Evolutionary conservation across 768 basidiomycete genomes (phyloP).

Genomic region (Russula ochroleuca): DNA sequence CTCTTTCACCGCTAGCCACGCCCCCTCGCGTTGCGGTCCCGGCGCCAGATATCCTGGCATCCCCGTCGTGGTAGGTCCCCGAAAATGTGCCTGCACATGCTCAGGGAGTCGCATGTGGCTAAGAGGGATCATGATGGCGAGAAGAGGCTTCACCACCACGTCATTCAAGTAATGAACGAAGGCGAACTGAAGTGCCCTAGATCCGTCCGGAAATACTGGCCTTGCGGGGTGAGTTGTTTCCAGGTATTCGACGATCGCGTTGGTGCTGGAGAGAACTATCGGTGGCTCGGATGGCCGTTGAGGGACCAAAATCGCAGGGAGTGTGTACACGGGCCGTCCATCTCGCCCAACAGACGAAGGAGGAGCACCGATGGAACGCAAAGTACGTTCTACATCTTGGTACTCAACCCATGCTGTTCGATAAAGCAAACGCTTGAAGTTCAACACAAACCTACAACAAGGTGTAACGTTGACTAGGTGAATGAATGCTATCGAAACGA

Average conservation of each 20-base stretch:
- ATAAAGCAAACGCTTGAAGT: constrained; percentile 69
- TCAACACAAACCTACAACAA: constrained; percentile 57
- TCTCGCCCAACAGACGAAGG: constrained; percentile 52
- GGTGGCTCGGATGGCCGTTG: constrained; percentile 44
- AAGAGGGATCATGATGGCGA: constrained; percentile 66
- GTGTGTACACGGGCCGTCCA: constrained; percentile 58
- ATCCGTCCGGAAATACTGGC: constrained; percentile 65
- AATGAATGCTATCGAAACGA: neutral
- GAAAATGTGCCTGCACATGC: constrained; percentile 51
- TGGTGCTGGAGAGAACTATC: constrained; percentile 53
- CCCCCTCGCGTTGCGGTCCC: constrained; percentile 54
- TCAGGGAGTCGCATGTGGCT: constrained; percentile 58
- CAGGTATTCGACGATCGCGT: constrained; percentile 67
- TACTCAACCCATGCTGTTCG: constrained; percentile 69
- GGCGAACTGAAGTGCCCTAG: constrained; percentile 60
- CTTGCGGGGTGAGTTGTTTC: constrained; percentile 64
- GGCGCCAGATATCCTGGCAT: constrained; percentile 28
- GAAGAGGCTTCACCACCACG: constrained; percentile 57
- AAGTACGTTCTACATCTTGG: constrained; percentile 58
- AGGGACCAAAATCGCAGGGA: constrained; percentile 66
- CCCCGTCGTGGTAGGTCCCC: constrained; percentile 23
- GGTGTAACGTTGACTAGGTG: neutral
- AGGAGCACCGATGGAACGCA: constrained; percentile 55
- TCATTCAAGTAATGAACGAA: constrained; percentile 71
- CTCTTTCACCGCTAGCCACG: constrained; percentile 59